Percentiles rank a stretch among this genome's conserved stretches.
These are phyloP conservation scores for Obelidium mucronatum DNA, from an alignment of 192 early-diverging fungal genomes.

Conservation along the genomic window DNA sequence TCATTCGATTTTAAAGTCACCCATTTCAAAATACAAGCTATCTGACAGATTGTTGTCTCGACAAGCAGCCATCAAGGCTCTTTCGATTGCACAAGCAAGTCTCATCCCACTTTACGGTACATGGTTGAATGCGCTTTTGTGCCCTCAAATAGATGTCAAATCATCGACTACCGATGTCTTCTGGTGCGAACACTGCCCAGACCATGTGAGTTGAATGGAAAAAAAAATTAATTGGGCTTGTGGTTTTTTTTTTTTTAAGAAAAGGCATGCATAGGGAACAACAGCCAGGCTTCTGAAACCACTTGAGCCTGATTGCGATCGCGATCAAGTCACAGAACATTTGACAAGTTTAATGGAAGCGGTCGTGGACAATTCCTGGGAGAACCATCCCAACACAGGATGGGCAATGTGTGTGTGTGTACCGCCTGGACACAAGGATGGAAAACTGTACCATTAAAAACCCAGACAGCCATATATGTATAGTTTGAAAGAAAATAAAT, in stretches of 20 bases:
- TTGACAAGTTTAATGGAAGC: neutral
- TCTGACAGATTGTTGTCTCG: slow-evolving; percentile 16
- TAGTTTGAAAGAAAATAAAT: too few relatives aligned
- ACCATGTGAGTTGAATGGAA: neutral
- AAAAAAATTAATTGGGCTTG: neutral
- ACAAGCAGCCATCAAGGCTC: slow-evolving; percentile 1
- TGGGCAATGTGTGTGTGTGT: slow-evolving; percentile 24
- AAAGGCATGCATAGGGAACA: slow-evolving; percentile 13
- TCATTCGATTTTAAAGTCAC: neutral
- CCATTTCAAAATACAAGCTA: slow-evolving; percentile 2
- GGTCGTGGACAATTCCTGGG: slow-evolving; percentile 14
- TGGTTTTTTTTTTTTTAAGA: neutral
- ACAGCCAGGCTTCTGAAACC: slow-evolving; percentile 12
- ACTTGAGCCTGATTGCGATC: slow-evolving; percentile 2
- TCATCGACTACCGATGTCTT: neutral
- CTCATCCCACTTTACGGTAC: slow-evolving; percentile 19
- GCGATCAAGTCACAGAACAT: slow-evolving; percentile 8
- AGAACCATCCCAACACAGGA: slow-evolving; percentile 11
- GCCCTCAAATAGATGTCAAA: slow-evolving; percentile 8
- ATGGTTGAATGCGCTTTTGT: slow-evolving; percentile 21
- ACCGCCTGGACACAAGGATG: slow-evolving; percentile 6
- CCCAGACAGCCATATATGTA: too few relatives aligned
- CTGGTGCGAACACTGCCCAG: slow-evolving; percentile 3
- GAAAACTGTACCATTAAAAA: neutral
- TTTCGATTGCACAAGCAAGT: neutral